Evolutionary conservation across 2,329 filamentous ascomycete genomes (phyloP), one percentile per base, ranked within the genome.

Genomic region (Capronia coronata): DNA sequence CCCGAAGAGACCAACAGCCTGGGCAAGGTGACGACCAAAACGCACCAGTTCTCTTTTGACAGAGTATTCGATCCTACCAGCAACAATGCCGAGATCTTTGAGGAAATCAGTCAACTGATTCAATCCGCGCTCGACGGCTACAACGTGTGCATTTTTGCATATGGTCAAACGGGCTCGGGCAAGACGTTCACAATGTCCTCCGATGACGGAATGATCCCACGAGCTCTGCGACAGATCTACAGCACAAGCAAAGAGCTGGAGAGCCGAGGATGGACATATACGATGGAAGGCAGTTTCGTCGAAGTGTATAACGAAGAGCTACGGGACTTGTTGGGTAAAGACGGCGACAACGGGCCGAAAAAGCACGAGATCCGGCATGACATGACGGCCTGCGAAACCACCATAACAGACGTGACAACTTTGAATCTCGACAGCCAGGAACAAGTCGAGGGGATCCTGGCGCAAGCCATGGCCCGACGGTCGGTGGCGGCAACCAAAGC

Each of bases 281-380:
- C 78, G 0, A 94, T 98, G 81, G 87, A 94, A 64, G 93, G 93
- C 5, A 90, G 84, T 48, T 98, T 98, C 63, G 82, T 97, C 11
- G 93, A 98, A 65, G 93, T 98, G 4, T 98, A 98, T 78, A 97
- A 98, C 56, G 93, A 98, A 65, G 93, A 94, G 54, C 77, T 98
- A 56, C 89, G 96, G 64, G 93, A 98, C 65, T 71, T 98, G 11
- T 78, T 98, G 2, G 83, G 83, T 10, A 79, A 77, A 47, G 79
- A 84, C 0, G 82, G 84, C 47, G 80, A 84, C 56, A 87, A 84
- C 69, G 80, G 83, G 55, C 87, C 84, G 70, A 87, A 85, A 69
- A 94, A 87, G 69, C 84, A 91, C 43, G 87, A 94, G 61, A 91
- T 96, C 50, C 81, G 86, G 1, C 93, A 97, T 59, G 91, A 97